Conservation (phyloP, 805 yeast genomes). For the Saccharomycopsis fodiens region DNA sequence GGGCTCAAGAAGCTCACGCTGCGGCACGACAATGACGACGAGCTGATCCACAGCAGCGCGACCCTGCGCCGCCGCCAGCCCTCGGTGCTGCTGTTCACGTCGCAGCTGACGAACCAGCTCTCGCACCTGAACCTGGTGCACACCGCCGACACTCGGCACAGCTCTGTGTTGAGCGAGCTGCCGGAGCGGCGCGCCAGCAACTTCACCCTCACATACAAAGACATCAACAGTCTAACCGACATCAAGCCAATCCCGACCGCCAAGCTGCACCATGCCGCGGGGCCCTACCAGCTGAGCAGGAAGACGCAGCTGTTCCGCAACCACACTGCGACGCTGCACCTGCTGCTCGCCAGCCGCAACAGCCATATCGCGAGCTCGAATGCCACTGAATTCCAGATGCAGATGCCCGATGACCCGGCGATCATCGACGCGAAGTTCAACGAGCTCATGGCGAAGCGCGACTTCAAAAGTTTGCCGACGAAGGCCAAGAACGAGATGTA, state of each 20-base stretch:
- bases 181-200: constrained; percentile 3
- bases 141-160: constrained; percentile 6
- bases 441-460: constrained; percentile 77
- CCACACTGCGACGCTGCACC: not conserved
- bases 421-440: constrained; percentile 70
- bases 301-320: not conserved
- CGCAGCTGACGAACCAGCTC: not conserved
- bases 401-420: constrained; percentile 57
- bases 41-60: not conserved
- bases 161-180: constrained; percentile 8
- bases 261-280: not conserved
- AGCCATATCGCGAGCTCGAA: constrained; percentile 13
- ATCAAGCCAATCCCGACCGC: constrained; percentile 20
- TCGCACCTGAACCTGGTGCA: constrained; percentile 2
- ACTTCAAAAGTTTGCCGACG: constrained; percentile 61
- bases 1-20: constrained; percentile 19
- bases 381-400: constrained; percentile 25
- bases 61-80: constrained; percentile 11
- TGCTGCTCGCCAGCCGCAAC: not conserved
- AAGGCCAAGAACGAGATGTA: constrained; percentile 72
- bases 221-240: constrained; percentile 19
- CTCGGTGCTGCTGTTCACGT: constrained; percentile 6
- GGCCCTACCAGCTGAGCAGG: not conserved
- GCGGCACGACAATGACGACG: constrained; percentile 15
- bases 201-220: constrained; percentile 18